phyloP scores from a whole-genome alignment of 2,329 filamentous ascomycete species.

The Xylaria digitata region DNA sequence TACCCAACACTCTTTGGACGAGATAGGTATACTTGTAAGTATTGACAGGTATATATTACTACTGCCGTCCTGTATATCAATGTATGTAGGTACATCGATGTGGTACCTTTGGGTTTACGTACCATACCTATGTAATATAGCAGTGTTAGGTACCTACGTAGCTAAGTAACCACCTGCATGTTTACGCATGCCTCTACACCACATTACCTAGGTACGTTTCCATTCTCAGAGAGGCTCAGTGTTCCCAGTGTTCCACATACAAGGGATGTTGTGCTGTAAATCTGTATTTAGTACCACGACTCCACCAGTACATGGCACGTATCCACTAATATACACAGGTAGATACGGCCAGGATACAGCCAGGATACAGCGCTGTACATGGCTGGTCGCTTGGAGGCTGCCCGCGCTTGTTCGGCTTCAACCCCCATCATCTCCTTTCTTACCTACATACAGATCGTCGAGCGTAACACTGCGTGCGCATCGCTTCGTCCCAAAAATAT shows the following conservation, averaged over 20 bases:
- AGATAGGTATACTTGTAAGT: neutral
- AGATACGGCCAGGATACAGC: constrained; percentile 11
- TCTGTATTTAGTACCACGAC: constrained; percentile 30
- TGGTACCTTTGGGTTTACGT: neutral
- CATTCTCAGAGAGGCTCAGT: constrained; percentile 15
- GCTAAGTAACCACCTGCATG: too few species aligned
- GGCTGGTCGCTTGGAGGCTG: constrained; percentile 26
- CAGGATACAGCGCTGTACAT: constrained; percentile 13
- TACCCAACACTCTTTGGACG: too few species aligned
- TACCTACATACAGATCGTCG: constrained; percentile 36
- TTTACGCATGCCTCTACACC: neutral
- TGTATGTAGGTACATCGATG: neutral
- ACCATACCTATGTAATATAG: neutral
- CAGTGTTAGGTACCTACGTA: too few species aligned
- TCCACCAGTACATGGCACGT: constrained; percentile 7
- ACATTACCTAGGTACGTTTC: too few species aligned
- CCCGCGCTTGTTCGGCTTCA: constrained; percentile 36
- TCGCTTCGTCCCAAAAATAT: constrained; percentile 39
- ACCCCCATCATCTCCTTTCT: constrained; percentile 39
- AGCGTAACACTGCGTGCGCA: constrained; percentile 40
- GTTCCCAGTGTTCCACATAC: constrained; percentile 11
- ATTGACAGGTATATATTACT: neutral
- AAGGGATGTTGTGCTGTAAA: constrained; percentile 12
- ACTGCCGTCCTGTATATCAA: neutral
- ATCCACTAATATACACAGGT: constrained; percentile 24